phyloP scores from a whole-genome alignment of 495 filamentous ascomycete genomes.

The Parathielavia hyrcaniae region DNA sequence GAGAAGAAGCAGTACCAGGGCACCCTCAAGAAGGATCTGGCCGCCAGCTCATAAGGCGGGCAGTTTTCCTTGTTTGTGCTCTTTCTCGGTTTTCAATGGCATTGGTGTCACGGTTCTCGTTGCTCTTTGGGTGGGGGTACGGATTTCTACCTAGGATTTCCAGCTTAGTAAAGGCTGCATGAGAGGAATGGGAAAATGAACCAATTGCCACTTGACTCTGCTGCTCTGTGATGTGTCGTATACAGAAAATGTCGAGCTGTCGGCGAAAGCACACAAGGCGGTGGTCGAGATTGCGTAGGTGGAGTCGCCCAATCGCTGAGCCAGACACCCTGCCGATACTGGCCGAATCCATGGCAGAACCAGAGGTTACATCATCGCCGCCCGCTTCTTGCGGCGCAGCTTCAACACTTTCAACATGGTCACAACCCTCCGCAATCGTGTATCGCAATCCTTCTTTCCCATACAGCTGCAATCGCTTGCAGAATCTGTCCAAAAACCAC shows the following conservation, averaged over 20 bases:
- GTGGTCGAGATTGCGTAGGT: not conserved
- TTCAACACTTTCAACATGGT: slow-evolving; percentile 11
- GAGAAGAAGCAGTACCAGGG: slow-evolving; percentile 95
- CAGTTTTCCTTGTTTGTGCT: slow-evolving; percentile 40
- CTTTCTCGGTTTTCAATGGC: slow-evolving; percentile 45
- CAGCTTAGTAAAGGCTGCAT: slow-evolving; percentile 42
- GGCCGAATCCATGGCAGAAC: slow-evolving; percentile 3
- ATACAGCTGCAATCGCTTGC: not conserved
- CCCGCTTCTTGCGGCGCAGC: not conserved
- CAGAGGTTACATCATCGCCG: slow-evolving; percentile 26
- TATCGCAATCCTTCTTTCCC: not conserved
- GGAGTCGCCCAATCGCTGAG: not conserved
- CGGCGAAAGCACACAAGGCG: not conserved
- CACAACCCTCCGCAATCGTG: not conserved
- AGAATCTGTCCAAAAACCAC: not conserved
- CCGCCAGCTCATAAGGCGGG: slow-evolving; percentile 56
- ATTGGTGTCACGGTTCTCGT: slow-evolving; percentile 50
- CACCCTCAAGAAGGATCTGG: slow-evolving; percentile 98
- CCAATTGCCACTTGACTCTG: slow-evolving; percentile 24
- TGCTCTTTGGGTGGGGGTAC: slow-evolving; percentile 41
- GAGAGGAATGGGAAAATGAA: slow-evolving; percentile 39
- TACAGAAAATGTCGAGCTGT: not conserved
- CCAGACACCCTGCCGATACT: not conserved
- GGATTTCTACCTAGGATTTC: slow-evolving; percentile 38
- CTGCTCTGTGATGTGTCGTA: slow-evolving; percentile 5